Percentiles rank a stretch among this genome's conserved stretches.
Evolutionary conservation across 805 yeast genomes (phyloP).

Genomic region (Ogataea sp.): DNA sequence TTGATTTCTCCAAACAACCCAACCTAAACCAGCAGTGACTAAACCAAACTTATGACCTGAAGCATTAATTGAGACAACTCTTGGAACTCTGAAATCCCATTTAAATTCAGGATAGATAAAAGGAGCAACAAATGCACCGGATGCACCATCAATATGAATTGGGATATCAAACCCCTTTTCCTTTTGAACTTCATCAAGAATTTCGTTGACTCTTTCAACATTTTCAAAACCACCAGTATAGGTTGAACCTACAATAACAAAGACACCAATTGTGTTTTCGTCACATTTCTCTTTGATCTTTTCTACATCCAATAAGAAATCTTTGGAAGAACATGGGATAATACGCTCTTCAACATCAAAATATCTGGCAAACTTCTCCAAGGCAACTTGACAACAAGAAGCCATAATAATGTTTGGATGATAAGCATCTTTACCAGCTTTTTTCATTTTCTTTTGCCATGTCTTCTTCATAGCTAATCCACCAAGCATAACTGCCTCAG

Average conservation of each 20-base stretch:
- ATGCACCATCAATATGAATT: conserved; percentile 91
- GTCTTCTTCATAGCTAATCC: conserved; percentile 87
- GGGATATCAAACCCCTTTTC: conserved; percentile 64
- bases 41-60: conserved; percentile 93
- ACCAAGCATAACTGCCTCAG: conserved; percentile 90
- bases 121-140: conserved; percentile 88
- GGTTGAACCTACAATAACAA: conserved; percentile 84
- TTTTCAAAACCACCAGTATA: conserved; percentile 90
- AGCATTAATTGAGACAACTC: conserved; percentile 80
- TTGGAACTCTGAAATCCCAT: conserved; percentile 76
- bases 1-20: conserved; percentile 77
- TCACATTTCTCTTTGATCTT: conserved; percentile 60
- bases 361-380: conserved; percentile 90
- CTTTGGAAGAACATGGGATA: conserved; percentile 55
- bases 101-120: conserved; percentile 63
- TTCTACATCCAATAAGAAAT: conserved; percentile 56
- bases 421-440: conserved; percentile 47
- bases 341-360: conserved; percentile 85
- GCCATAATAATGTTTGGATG: conserved; percentile 90
- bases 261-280: conserved; percentile 89
- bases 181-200: conserved; percentile 61
- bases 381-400: conserved; percentile 86
- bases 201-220: conserved; percentile 49
- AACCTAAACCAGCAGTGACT: conserved; percentile 86
- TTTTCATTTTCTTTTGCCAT: conserved; percentile 68